Base-by-base conservation (phyloP, 257 asterid genomes). In the Eustoma russellianum region DNA sequence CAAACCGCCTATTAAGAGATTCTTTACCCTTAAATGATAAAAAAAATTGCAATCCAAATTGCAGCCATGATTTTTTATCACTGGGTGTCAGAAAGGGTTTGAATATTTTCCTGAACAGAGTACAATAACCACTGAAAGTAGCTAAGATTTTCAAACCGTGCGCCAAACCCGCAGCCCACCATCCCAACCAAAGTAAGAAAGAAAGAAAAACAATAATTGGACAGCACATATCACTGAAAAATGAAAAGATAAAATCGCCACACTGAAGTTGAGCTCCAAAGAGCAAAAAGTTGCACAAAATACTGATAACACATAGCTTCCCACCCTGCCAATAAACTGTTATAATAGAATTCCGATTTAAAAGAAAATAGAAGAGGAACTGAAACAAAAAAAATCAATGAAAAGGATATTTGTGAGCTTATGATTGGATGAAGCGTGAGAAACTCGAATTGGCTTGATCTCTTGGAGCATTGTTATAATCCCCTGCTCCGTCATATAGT, bases 391-490 rank as follows among this genome's bases (percentile, higher is more conserved):
- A 46, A 18, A 15, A 28, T 10, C 13, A 33, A 56, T 2, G 3
- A 13, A 65, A 77, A 87, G 95, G 98, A 91, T 91, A 91, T 91
- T 75, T 70, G 82, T 87, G 14, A 91, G 83, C 73, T 72, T 90
- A 48, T 34, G 49, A 5, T 68, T 63, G 62, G 86, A 65, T 43
- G 34, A 52, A 5, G 85, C 41, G 62, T 91, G 78, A 2, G 70
- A 13, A 17, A 91, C 69, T 73, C 82, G 79, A 48, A 84, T 53
- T 0, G 97, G 97, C 65, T 82, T 83, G 53, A 91, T 41, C 51
- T 46, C 71, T 53, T 35, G 11, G 53, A 91, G 55, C 95, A 74
- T 77, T 11, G 52, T 65, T 34, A 77, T 82, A 15, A 91, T 70
- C 1, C 97, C 98, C 15, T 52, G 38, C 15, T 81, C 94, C 17